Percentiles rank a stretch among this genome's conserved stretches.
These are phyloP conservation scores for Parathielavia hyrcaniae DNA, from an alignment of 495 filamentous ascomycete species.

Conservation along the genomic window DNA sequence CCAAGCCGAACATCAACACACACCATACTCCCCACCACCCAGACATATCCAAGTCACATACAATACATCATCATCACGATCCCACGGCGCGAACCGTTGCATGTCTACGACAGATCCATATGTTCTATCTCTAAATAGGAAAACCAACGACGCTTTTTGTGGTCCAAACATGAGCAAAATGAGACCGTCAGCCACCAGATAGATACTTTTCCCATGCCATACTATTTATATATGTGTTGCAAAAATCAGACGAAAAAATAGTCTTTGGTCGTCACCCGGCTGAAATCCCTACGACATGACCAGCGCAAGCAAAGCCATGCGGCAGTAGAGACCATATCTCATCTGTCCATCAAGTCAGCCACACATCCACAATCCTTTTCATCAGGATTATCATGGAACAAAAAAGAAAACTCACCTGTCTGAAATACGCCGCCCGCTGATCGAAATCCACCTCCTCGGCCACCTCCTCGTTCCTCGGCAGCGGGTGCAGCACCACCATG, in stretches of 20 bases:
- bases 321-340: conserved; percentile 94
- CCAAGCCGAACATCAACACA: not conserved
- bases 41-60: conserved; percentile 15
- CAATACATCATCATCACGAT: conserved; percentile 11
- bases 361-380: not conserved
- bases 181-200: not conserved
- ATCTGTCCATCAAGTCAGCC: conserved; percentile 56
- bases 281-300: conserved; percentile 59
- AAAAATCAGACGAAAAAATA: conserved; percentile 1
- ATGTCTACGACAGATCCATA: conserved; percentile 18
- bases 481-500: conserved; percentile 91
- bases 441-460: conserved; percentile 95
- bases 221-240: conserved; percentile 5
- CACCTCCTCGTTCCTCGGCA: conserved; percentile 89
- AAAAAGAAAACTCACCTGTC: conserved; percentile 68
- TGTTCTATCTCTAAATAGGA: conserved; percentile 9
- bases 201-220: conserved; percentile 10
- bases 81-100: conserved; percentile 10
- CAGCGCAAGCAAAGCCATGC: conserved; percentile 92
- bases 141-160: not conserved
- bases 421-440: conserved; percentile 93
- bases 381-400: not conserved
- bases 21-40: not conserved
- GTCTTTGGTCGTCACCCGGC: not conserved
- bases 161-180: conserved; percentile 10